Percentiles rank a stretch among this genome's conserved stretches.
These are phyloP conservation scores for Furcasterigmium furcatum DNA, from an alignment of 2,329 filamentous ascomycete genomes.

Conservation along the genomic window DNA sequence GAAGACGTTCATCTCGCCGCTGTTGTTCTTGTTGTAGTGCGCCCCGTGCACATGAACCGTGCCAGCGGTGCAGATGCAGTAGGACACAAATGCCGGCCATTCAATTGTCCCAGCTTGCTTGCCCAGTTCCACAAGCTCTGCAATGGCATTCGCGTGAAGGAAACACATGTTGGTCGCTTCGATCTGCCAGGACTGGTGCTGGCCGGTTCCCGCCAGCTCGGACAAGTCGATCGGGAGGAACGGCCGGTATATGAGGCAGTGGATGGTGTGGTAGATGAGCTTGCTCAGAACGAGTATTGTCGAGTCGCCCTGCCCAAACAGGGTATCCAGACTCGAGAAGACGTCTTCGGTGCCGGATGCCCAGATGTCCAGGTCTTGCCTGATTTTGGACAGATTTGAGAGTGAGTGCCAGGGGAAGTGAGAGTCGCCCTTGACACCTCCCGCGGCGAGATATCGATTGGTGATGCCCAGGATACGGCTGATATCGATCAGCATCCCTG, in stretches of 20 bases:
- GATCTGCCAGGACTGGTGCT: slow-evolving; percentile 91
- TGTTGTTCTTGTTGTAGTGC: slow-evolving; percentile 62
- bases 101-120: slow-evolving; percentile 72
- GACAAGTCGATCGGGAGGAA: slow-evolving; percentile 82
- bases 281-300: slow-evolving; percentile 80
- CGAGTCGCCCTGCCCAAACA: slow-evolving; percentile 77
- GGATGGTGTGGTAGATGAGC: slow-evolving; percentile 80
- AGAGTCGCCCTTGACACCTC: slow-evolving; percentile 83
- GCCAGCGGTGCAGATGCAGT: slow-evolving; percentile 81
- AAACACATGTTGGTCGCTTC: slow-evolving; percentile 86
- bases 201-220: slow-evolving; percentile 74
- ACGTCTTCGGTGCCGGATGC: slow-evolving; percentile 76
- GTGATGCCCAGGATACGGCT: slow-evolving; percentile 78
- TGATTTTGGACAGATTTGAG: slow-evolving; percentile 81
- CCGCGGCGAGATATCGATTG: slow-evolving; percentile 79
- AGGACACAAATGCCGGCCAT: slow-evolving; percentile 84
- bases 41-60: slow-evolving; percentile 86
- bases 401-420: slow-evolving; percentile 89
- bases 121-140: slow-evolving; percentile 76
- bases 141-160: slow-evolving; percentile 82
- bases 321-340: slow-evolving; percentile 69
- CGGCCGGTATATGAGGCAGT: slow-evolving; percentile 82
- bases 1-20: slow-evolving; percentile 61
- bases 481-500: slow-evolving; percentile 81
- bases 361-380: slow-evolving; percentile 83